phyloP scores from a whole-genome alignment of 208 protist species.

The Acanthamoeba sp. region DNA sequence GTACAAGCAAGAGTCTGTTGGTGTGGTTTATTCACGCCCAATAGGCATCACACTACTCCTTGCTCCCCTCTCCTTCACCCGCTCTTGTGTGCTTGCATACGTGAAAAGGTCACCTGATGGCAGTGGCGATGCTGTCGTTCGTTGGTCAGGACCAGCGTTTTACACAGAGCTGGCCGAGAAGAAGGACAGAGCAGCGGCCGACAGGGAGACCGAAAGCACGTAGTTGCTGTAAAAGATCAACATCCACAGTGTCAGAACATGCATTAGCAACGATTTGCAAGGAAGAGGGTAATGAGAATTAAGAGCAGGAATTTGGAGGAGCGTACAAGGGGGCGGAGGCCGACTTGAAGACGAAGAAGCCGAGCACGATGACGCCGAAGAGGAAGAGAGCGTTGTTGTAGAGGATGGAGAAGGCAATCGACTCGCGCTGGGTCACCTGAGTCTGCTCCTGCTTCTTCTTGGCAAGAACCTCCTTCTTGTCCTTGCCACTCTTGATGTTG shows the following conservation, averaged over 20 bases:
- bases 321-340: constrained; percentile 53
- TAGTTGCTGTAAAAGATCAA: constrained; percentile 40
- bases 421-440: constrained; percentile 18
- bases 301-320: not conserved
- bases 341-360: constrained; percentile 63
- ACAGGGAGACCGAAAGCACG: constrained; percentile 36
- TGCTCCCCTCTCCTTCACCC: no score
- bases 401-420: constrained; percentile 64
- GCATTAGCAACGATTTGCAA: not conserved
- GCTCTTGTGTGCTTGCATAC: no score
- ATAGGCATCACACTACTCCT: no score
- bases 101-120: no score
- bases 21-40: no score
- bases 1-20: no score
- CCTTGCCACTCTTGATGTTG: not conserved
- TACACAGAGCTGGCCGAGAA: constrained; percentile 36
- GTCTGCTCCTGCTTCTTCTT: constrained; percentile 66
- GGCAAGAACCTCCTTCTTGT: constrained; percentile 35
- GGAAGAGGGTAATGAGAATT: no score
- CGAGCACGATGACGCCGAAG: constrained; percentile 39
- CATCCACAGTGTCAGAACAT: no score
- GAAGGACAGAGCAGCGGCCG: constrained; percentile 45
- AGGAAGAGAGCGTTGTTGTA: constrained; percentile 71
- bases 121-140: no score
- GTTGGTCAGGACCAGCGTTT: not conserved